Percentiles rank a stretch among this genome's conserved stretches.
These are phyloP conservation scores for Cucumis hystrix DNA, from an alignment of 306 rosid genomes.

Conservation along the genomic window DNA sequence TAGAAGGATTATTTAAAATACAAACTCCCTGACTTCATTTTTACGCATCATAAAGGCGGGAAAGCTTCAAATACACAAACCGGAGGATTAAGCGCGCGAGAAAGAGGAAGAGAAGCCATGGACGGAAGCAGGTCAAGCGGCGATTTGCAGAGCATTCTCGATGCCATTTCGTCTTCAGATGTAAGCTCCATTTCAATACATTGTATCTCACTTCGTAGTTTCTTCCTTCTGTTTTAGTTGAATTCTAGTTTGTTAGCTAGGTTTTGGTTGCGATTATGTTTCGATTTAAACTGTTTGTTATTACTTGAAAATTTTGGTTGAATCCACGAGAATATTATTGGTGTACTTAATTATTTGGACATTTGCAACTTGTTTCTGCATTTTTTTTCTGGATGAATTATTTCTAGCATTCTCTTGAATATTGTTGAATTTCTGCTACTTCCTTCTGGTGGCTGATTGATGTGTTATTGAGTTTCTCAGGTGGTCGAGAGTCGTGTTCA, in stretches of 20 bases:
- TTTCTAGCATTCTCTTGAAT: not conserved
- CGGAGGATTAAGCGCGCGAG: not conserved
- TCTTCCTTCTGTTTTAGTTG: not conserved
- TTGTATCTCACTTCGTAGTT: not conserved
- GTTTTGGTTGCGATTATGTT: not conserved
- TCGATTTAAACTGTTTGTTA: not conserved
- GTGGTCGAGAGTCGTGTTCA: slow-evolving; percentile 57
- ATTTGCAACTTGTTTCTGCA: not conserved
- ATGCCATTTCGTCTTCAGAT: slow-evolving; percentile 64
- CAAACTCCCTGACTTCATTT: not conserved
- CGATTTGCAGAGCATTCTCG: slow-evolving; percentile 34
- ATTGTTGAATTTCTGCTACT: not conserved
- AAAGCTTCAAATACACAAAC: slow-evolving; percentile 7
- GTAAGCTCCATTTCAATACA: slow-evolving; percentile 20
- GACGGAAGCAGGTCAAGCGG: slow-evolving; percentile 32
- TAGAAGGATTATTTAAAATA: not conserved
- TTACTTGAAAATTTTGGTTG: not conserved
- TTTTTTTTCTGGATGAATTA: not conserved
- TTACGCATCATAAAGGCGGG: slow-evolving; percentile 23
- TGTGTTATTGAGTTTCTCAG: slow-evolving; percentile 13
- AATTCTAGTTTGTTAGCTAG: not conserved
- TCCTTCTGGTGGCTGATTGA: not conserved
- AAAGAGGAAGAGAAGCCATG: slow-evolving; percentile 20
- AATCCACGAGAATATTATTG: not conserved
- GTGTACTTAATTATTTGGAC: not conserved